These are phyloP conservation scores for Striga asiatica DNA, from an alignment of 257 asterid species.

Conservation along the genomic window DNA sequence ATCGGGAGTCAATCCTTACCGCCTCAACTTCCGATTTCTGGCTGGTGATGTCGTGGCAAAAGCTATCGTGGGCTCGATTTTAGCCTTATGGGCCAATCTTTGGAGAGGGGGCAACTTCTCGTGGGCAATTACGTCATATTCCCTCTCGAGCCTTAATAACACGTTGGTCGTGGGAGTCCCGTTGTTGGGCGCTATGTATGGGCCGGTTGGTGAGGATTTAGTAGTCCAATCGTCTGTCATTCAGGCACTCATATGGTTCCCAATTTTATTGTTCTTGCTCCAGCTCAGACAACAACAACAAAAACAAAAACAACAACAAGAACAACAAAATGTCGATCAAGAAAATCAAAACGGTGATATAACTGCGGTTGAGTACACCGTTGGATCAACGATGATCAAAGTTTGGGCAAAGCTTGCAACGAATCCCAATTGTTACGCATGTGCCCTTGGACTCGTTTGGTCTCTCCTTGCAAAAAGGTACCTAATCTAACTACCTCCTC, in stretches of 20 bases:
- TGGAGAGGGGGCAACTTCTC: slow-evolving; percentile 22
- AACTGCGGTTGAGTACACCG: too few species aligned
- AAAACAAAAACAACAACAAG: too few species aligned
- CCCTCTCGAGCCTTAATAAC: slow-evolving; percentile 44
- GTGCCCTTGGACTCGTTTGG: slow-evolving; percentile 62
- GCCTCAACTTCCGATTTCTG: slow-evolving; percentile 50
- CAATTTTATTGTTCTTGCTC: slow-evolving; percentile 31
- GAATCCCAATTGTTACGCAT: slow-evolving; percentile 60
- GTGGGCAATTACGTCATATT: slow-evolving; percentile 58
- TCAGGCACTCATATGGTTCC: slow-evolving; percentile 55
- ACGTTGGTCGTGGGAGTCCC: slow-evolving; percentile 72
- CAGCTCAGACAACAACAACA: slow-evolving; percentile 42
- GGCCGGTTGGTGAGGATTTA: slow-evolving; percentile 36
- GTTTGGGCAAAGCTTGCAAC: slow-evolving; percentile 34
- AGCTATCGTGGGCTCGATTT: slow-evolving; percentile 11
- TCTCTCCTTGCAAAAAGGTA: slow-evolving; percentile 49
- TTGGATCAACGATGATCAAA: slow-evolving; percentile 28
- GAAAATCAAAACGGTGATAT: not conserved
- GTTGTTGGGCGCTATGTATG: slow-evolving; percentile 59
- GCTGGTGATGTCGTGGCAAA: slow-evolving; percentile 52
- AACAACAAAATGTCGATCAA: not conserved
- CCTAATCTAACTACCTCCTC: not conserved
- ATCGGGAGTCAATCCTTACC: slow-evolving; percentile 46
- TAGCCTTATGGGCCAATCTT: slow-evolving; percentile 45
- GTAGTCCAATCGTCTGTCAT: slow-evolving; percentile 56